Evolutionary conservation across 2,329 filamentous ascomycete genomes (phyloP).

Genomic region (Tolypocladium pustulatum): DNA sequence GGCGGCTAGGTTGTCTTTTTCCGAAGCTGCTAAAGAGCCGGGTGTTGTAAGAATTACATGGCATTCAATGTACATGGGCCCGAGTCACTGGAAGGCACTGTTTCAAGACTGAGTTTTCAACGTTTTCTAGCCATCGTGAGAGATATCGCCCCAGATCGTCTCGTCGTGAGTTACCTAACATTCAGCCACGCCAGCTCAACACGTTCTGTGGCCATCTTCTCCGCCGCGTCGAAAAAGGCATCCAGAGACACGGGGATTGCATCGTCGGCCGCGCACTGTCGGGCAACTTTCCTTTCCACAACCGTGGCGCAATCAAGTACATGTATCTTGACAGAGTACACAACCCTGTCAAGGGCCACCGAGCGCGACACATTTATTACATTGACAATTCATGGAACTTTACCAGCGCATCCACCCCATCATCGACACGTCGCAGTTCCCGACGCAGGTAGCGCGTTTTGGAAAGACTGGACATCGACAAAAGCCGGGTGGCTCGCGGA

Average conservation of each 20-base stretch:
- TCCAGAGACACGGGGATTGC: background rate
- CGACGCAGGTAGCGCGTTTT: background rate
- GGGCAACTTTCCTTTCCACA: slow-evolving; percentile 6
- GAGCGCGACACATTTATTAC: background rate
- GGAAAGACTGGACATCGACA: background rate
- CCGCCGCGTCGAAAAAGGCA: background rate
- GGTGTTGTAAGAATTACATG: background rate
- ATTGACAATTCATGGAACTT: slow-evolving; percentile 2
- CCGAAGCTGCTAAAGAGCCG: background rate
- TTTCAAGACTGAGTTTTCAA: background rate
- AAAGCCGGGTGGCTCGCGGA: slow-evolving; percentile 2
- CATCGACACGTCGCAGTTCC: slow-evolving; percentile 1
- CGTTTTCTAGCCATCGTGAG: background rate
- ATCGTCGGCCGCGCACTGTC: background rate
- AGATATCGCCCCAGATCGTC: accelerated
- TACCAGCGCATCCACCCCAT: slow-evolving; percentile 4
- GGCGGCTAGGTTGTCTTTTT: background rate
- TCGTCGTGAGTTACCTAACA: background rate
- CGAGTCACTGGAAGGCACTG: background rate
- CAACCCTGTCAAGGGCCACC: background rate
- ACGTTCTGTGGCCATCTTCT: background rate
- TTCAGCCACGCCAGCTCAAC: background rate
- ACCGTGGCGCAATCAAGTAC: slow-evolving; percentile 1
- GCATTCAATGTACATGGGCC: background rate
- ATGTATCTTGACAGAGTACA: background rate